Evolutionary conservation across 1,284 basidiomycete genomes (phyloP).

Genomic region (Irpex sp.): DNA sequence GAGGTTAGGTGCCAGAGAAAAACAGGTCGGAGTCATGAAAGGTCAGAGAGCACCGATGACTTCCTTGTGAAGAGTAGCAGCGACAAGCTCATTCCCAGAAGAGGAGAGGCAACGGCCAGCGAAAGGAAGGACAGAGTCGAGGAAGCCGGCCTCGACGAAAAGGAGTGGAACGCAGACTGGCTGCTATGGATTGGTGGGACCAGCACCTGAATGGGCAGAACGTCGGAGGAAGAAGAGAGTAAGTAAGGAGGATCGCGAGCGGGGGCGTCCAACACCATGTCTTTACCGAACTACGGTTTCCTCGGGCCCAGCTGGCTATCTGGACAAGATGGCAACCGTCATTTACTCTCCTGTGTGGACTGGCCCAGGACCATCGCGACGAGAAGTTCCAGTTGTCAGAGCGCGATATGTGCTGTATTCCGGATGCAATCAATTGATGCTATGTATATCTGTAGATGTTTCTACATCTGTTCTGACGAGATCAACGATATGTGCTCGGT

Average conservation of each 20-base stretch:
- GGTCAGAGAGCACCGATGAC: background rate
- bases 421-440: background rate
- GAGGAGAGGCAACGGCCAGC: constrained; percentile 6
- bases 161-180: constrained; percentile 16
- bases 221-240: constrained; percentile 7
- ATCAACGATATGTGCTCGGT: background rate
- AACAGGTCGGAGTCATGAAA: constrained; percentile 50
- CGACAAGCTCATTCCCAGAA: constrained; percentile 2
- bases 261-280: background rate
- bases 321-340: background rate
- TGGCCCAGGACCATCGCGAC: background rate
- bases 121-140: constrained; percentile 16
- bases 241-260: background rate
- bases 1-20: constrained; percentile 66
- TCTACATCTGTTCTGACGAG: background rate
- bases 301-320: background rate
- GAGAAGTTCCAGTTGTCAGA: background rate
- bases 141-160: constrained; percentile 6
- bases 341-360: background rate
- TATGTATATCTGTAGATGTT: background rate
- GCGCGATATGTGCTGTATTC: background rate
- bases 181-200: constrained; percentile 9
- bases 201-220: constrained; percentile 11
- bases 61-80: constrained; percentile 2
- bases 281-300: background rate